phyloP scores from a whole-genome alignment of 805 yeast species.

The Kazachstania bromeliacearum region DNA sequence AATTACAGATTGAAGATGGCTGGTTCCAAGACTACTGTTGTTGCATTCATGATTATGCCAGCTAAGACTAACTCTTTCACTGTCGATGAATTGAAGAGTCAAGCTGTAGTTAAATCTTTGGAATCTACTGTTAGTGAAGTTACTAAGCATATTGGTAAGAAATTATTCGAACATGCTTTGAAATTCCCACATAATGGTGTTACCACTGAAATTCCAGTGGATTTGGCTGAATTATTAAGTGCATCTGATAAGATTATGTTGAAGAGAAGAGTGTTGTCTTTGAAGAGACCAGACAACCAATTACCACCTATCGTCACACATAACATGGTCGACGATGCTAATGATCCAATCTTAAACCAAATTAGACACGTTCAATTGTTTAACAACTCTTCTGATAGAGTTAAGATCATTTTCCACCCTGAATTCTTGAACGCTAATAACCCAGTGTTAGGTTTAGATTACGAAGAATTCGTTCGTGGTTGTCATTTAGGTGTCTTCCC shows the following conservation, averaged over 20 bases:
- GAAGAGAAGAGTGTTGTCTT: conserved; percentile 86
- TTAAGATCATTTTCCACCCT: conserved; percentile 94
- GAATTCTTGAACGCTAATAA: conserved; percentile 91
- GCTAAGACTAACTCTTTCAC: conserved; percentile 93
- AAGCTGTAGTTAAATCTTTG: conserved; percentile 87
- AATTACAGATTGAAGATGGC: conserved; percentile 76
- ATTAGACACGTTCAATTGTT: conserved; percentile 86
- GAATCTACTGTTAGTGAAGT: conserved; percentile 84
- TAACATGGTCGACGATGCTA: conserved; percentile 87
- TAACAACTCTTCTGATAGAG: conserved; percentile 83
- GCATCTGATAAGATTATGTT: conserved; percentile 84
- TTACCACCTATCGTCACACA: conserved; percentile 96
- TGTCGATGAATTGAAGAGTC: conserved; percentile 91
- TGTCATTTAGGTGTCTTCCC: conserved; percentile 98
- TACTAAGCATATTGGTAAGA: conserved; percentile 72
- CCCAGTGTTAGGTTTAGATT: conserved; percentile 87
- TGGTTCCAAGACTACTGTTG: conserved; percentile 84
- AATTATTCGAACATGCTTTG: conserved; percentile 85
- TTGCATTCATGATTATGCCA: conserved; percentile 97
- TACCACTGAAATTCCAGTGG: conserved; percentile 60
- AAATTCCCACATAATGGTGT: conserved; percentile 41
- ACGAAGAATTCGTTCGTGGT: conserved; percentile 96
- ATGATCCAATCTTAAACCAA: conserved; percentile 85
- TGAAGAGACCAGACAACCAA: conserved; percentile 61
- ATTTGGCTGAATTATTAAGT: conserved; percentile 69